Evolutionary conservation across 2,329 filamentous ascomycete species (phyloP).

Genomic region (Chrysoporthe cubensis): DNA sequence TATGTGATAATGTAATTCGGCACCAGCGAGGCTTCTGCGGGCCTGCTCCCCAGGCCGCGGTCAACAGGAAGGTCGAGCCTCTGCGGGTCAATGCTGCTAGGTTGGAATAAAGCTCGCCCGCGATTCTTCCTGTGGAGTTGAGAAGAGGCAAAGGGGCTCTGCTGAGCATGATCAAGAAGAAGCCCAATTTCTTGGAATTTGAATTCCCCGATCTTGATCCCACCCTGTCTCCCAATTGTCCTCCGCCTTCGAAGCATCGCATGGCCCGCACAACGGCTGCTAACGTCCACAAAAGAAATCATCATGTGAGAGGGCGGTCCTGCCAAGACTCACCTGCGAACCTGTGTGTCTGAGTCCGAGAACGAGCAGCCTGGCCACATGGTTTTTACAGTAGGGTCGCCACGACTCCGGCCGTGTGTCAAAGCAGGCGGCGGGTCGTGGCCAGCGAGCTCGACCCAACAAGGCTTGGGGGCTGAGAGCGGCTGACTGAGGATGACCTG

Average conservation of each 20-base stretch:
- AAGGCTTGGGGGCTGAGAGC: background rate
- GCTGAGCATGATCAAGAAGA: no score
- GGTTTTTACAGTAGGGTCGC: background rate
- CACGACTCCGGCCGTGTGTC: background rate
- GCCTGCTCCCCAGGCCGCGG: no score
- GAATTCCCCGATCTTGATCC: no score
- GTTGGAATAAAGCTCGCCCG: no score
- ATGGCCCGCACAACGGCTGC: background rate
- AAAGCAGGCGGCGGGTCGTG: background rate
- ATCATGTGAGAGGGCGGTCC: background rate
- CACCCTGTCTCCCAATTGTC: background rate
- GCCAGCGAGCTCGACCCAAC: background rate
- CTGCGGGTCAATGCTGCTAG: no score
- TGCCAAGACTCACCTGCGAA: background rate
- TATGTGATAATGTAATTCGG: background rate
- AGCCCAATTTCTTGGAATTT: no score
- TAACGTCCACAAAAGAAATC: background rate
- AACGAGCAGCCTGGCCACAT: background rate
- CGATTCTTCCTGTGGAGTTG: no score
- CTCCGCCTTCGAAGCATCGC: background rate
- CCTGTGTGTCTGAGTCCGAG: background rate
- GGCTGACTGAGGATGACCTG: constrained; percentile 3
- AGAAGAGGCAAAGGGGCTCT: no score
- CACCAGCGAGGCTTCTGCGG: background rate
- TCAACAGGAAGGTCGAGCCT: no score